Evolutionary conservation across 371 early-diverging fungal genomes (phyloP), one percentile per base, ranked within the genome.

Genomic region (Apophysomyces sp.): DNA sequence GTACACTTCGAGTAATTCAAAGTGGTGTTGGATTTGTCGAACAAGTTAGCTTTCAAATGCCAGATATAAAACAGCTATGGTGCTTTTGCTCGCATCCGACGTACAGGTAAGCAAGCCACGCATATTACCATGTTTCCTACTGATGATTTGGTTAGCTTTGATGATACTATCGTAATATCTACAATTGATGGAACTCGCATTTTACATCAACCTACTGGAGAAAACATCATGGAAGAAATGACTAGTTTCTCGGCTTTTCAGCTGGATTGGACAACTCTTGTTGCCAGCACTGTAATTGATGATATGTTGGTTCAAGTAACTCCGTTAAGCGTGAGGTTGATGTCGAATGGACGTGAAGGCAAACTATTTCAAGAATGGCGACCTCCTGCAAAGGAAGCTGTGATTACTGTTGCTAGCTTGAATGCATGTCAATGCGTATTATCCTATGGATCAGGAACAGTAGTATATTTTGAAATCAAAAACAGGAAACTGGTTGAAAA

Each of bases 11-110:
- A 27, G 77, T 95, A 5, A 86, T 98, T 28, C 84, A 93, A 44
- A 93, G 91, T 71, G 97, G 98, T 8, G 83, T 96, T 34, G 96
- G 94, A 11, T 87, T 97, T 40, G 74, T 81, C n/a, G 84, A 85
- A 32, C 68, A 86, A 18, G 86, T 82, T 1, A 63, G 67, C 0
- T 32, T 92, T 31, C 80, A 83, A 15, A 77, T 93, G 26, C 73
- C 75, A 4, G 88, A 92, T 15, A 70, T 94, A 24, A 82, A 77
- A 53, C 80, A 83, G 2, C 62, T 92, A 0, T 95, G 93, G 92
- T 74, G 91, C 18, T 58, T 92, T 52, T 60, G 71, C 18, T 40
- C 74, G 29, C 24, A 24, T 16, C 41, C 30, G 24, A 65, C 62
- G 6, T 26, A 57, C 39, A 54, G 37, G 61, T 51, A 58, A 34